These are phyloP conservation scores for Claviceps sp. DNA, from an alignment of 2,329 filamentous ascomycete species.

Conservation along the genomic window DNA sequence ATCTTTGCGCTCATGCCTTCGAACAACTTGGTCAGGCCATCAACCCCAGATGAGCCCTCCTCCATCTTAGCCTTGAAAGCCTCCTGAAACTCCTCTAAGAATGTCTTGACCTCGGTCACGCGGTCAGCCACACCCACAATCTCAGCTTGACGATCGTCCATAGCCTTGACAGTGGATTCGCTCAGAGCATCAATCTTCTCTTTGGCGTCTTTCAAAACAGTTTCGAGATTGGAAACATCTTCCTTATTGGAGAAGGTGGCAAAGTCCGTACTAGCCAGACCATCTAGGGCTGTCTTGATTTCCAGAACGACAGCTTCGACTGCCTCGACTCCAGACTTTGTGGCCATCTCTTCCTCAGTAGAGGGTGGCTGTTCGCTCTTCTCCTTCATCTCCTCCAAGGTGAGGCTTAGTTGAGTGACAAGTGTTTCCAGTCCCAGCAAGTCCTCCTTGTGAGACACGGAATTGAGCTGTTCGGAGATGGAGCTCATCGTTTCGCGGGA, in stretches of 20 bases:
- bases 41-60: conserved; percentile 58
- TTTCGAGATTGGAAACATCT: conserved; percentile 51
- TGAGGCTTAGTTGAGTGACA: conserved; percentile 61
- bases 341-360: conserved; percentile 47
- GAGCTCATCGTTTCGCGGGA: conserved; percentile 60
- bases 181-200: conserved; percentile 55
- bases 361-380: conserved; percentile 39
- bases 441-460: conserved; percentile 65
- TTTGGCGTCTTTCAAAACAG: conserved; percentile 57
- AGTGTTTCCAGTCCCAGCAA: conserved; percentile 64
- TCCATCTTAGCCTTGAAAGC: conserved; percentile 65
- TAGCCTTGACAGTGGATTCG: conserved; percentile 61
- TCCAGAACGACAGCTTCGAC: conserved; percentile 75
- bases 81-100: conserved; percentile 66
- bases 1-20: conserved; percentile 53
- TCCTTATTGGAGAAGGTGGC: conserved; percentile 62
- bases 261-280: conserved; percentile 57
- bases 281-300: conserved; percentile 65
- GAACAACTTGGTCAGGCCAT: conserved; percentile 57
- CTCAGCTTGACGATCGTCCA: conserved; percentile 75
- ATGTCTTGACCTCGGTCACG: conserved; percentile 63
- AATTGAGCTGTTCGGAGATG: conserved; percentile 53
- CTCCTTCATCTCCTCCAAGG: conserved; percentile 62
- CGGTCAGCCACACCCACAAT: conserved; percentile 65
- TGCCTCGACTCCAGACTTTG: conserved; percentile 70